Evolutionary conservation across 2,329 filamentous ascomycete species (phyloP).

Genomic region (Ophiostoma himal-ulmi): DNA sequence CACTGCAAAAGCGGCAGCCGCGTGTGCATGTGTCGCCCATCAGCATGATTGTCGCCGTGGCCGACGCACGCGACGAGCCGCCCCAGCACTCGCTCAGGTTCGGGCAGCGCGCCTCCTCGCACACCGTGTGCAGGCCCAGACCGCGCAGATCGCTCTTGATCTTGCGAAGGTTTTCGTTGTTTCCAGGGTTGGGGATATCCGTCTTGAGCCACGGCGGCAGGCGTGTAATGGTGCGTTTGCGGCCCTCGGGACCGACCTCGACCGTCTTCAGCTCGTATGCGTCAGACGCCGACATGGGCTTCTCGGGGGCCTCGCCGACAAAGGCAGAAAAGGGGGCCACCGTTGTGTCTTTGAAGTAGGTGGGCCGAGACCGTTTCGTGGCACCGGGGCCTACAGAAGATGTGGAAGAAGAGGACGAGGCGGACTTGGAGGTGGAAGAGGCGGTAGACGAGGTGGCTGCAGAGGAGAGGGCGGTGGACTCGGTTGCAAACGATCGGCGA

Average conservation of each 20-base stretch:
- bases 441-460: conserved; percentile 21
- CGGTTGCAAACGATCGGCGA: conserved; percentile 43
- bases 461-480: conserved; percentile 29
- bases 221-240: conserved; percentile 61
- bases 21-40: conserved; percentile 98
- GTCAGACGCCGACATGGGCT: conserved; percentile 46
- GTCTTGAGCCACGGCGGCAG: conserved; percentile 95
- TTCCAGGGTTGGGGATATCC: conserved; percentile 65
- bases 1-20: conserved; percentile 93
- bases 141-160: conserved; percentile 92
- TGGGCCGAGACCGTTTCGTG: conserved; percentile 34
- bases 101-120: conserved; percentile 93
- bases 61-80: conserved; percentile 76
- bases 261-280: conserved; percentile 57
- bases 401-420: conserved; percentile 22
- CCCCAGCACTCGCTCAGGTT: conserved; percentile 99
- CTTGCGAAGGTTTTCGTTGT: conserved; percentile 78
- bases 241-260: conserved; percentile 58
- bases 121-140: conserved; percentile 87
- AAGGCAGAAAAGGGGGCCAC: conserved; percentile 57
- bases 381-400: conserved; percentile 22
- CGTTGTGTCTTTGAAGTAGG: conserved; percentile 56
- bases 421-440: conserved; percentile 24
- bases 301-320: conserved; percentile 38
- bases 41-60: conserved; percentile 97